Conservation (phyloP, 2,329 filamentous ascomycete species). For the Proliferodiscus dingleyae region DNA sequence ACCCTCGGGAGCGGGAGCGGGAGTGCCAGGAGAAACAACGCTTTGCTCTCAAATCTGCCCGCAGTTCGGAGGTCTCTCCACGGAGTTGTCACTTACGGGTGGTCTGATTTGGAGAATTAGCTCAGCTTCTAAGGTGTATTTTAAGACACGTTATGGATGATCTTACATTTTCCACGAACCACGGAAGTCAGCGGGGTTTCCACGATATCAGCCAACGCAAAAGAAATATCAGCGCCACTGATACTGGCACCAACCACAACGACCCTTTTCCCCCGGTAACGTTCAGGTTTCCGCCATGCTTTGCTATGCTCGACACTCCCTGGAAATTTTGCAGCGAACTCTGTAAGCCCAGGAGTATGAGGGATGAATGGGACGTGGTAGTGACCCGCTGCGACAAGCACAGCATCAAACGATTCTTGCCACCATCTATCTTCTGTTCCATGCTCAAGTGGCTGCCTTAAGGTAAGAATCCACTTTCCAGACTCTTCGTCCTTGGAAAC, state of each 20-base stretch:
- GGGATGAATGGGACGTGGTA: conserved; percentile 63
- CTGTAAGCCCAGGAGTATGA: conserved; percentile 50
- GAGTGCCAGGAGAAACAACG: conserved; percentile 27
- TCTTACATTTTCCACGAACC: conserved; percentile 43
- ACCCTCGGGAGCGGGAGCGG: too few species aligned
- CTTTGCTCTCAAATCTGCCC: background rate
- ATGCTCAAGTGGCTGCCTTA: conserved; percentile 40
- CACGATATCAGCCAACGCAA: conserved; percentile 44
- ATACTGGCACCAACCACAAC: conserved; percentile 61
- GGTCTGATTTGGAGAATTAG: too few species aligned
- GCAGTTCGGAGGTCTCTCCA: too few species aligned
- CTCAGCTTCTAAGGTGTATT: too few species aligned
- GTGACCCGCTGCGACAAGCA: conserved; percentile 64
- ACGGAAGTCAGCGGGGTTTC: conserved; percentile 48
- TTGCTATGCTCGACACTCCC: conserved; percentile 63
- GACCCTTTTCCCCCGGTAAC: conserved; percentile 50
- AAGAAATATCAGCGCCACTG: conserved; percentile 58
- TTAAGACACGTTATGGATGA: conserved; percentile 40
- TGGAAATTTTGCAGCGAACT: conserved; percentile 52
- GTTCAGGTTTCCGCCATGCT: conserved; percentile 59
- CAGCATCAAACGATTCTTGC: conserved; percentile 58
- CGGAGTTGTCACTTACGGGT: too few species aligned
- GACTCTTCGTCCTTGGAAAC: conserved; percentile 43
- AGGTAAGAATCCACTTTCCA: conserved; percentile 47
- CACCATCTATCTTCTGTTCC: conserved; percentile 52